Conservation (phyloP, 345 rosid species). For the Pistacia vera region DNA sequence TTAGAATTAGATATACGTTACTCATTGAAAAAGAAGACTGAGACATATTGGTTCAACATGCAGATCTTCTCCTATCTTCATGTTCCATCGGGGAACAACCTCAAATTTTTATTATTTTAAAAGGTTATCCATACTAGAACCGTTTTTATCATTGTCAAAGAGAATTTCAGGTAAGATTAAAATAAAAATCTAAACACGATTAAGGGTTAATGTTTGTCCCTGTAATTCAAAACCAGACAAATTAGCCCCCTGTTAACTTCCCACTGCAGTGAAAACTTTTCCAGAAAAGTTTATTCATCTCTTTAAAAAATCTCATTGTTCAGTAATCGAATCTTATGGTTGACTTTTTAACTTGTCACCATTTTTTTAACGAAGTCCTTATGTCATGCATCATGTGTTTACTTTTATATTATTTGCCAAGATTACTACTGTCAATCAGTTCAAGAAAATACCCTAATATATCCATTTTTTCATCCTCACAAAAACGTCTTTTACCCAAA, state of each 20-base stretch:
- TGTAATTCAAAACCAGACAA: neutral
- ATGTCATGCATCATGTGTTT: no score
- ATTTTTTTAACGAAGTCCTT: no score
- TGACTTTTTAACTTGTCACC: no score
- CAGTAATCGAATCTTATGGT: neutral
- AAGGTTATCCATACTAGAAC: neutral
- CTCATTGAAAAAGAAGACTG: neutral
- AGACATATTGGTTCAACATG: neutral
- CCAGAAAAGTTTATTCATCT: no score
- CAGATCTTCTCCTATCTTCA: neutral
- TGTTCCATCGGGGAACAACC: neutral
- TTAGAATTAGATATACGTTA: neutral
- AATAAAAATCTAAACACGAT: neutral
- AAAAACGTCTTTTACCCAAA: no score
- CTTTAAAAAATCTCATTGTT: no score
- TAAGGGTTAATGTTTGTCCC: no score
- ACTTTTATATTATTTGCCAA: no score
- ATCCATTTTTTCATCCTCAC: no score
- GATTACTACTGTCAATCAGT: no score
- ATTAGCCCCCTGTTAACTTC: neutral
- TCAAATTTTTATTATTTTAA: neutral
- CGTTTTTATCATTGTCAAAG: neutral
- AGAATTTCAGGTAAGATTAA: conserved; percentile 13
- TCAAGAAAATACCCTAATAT: no score
- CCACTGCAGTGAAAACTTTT: neutral